phyloP scores from a whole-genome alignment of 192 early-diverging fungal species.

The Dimargaris xerosporica region DNA sequence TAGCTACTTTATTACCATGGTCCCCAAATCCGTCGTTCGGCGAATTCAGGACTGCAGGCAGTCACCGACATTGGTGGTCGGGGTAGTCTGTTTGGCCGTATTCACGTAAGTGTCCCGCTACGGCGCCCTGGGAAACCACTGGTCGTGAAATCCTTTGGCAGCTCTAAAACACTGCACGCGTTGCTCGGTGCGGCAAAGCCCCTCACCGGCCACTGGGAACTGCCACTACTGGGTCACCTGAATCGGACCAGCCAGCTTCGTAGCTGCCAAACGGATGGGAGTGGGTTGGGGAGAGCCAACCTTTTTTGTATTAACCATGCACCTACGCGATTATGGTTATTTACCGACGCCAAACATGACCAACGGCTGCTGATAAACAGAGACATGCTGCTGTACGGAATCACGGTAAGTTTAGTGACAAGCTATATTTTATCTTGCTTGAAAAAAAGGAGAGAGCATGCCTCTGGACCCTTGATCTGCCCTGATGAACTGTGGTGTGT shows the following conservation, averaged over 20 bases:
- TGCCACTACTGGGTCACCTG: not conserved
- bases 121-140: not conserved
- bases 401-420: slow-evolving; percentile 31
- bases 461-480: too few relatives aligned
- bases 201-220: not conserved
- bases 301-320: slow-evolving; percentile 11
- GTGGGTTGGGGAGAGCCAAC: not conserved
- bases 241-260: not conserved
- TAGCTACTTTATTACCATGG: too few relatives aligned
- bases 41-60: too few relatives aligned
- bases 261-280: not conserved
- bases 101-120: slow-evolving; percentile 35
- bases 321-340: not conserved
- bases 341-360: slow-evolving; percentile 10
- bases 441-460: too few relatives aligned
- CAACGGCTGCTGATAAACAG: slow-evolving; percentile 10
- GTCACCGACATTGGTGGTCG: slow-evolving; percentile 14
- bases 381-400: slow-evolving; percentile 52
- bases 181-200: not conserved
- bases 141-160: not conserved
- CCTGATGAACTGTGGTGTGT: too few relatives aligned
- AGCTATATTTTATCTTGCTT: too few relatives aligned
- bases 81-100: slow-evolving; percentile 38
- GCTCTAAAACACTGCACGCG: not conserved
- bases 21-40: too few relatives aligned